phyloP scores from a whole-genome alignment of 225 moss, liverwort and hornwort species.

The Asterella californica region DNA sequence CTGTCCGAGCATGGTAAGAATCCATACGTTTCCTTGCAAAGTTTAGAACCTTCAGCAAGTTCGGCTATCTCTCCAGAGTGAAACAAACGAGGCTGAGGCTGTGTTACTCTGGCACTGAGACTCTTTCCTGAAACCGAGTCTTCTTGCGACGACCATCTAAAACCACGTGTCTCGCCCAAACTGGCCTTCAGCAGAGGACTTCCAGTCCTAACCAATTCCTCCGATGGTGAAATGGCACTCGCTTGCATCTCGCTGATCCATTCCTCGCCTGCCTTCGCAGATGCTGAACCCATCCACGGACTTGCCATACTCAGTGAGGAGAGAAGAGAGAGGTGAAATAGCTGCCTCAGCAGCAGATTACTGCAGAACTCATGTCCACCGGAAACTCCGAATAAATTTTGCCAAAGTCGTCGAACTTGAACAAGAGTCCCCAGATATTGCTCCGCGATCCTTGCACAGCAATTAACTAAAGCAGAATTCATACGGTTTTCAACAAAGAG shows the following conservation, averaged over 20 bases:
- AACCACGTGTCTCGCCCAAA: not conserved
- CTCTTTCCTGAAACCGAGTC: not conserved
- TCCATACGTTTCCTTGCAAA: conserved; percentile 80
- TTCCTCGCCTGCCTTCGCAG: conserved; percentile 18
- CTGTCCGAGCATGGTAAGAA: conserved; percentile 78
- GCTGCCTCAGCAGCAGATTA: not conserved
- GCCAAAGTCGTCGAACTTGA: not conserved
- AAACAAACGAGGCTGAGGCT: not conserved
- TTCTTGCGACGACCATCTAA: not conserved
- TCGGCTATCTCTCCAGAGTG: conserved; percentile 11
- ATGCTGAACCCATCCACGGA: conserved; percentile 22
- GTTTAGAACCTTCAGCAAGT: conserved; percentile 43
- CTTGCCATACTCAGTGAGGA: conserved; percentile 24
- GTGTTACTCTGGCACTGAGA: not conserved
- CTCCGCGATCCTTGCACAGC: not conserved
- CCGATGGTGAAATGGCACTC: not conserved
- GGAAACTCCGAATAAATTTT: not conserved
- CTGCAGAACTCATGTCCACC: not conserved
- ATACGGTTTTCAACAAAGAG: not conserved
- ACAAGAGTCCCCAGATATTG: not conserved
- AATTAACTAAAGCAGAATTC: not conserved
- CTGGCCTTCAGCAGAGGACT: not conserved
- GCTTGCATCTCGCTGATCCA: not conserved
- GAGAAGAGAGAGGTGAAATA: conserved; percentile 15
- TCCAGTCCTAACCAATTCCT: not conserved